Base-by-base conservation (phyloP, 2,329 filamentous ascomycete genomes). In the Colletotrichum tamarilloi region DNA sequence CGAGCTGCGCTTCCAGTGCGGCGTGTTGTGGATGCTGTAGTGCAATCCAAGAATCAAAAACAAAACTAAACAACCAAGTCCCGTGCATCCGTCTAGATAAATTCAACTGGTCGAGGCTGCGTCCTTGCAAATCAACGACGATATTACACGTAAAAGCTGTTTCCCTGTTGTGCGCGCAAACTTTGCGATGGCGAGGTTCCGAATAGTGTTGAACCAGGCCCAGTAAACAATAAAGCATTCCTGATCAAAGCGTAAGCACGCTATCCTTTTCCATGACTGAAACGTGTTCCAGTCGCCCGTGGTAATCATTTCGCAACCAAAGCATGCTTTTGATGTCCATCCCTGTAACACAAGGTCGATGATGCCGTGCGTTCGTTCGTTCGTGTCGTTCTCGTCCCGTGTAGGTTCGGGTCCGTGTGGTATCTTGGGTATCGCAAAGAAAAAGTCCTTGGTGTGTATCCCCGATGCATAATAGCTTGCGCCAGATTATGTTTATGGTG, bases 361-460 rank as follows among this genome's bases (percentile, higher is more conserved):
- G 42, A 63, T 63, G 65, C 62, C 57, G 65, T 70, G 62, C 73
- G 62, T 74, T 73, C 71, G 70, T 69, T 68, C 53, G 56, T 66
- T 73, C 70, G 69, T 73, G 64, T 68, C 68, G 74, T 72, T 67
- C 46, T 64, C 65, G 42, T 67, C 56, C 55, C 68, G 46, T 73
- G 56, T 52, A 42, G 58, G 52, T 55, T 59, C 52, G 57, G 72
- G 62, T 57, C 68, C 64, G 60, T 64, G 38, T 65, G 65, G 67
- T 70, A 71, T 71, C 62, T 72, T 72, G 74, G 74, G 74, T 75
- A 75, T 75, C 74, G 69, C 62, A 70, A 75, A 75, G 65, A 72
- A 72, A 74, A 62, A 59, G 55, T 60, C 73, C 69, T 67, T 73
- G 65, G 58, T 65, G 46, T 66, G 55, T 73, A 71, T 71, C 72